Conservation (phyloP, 139 green algal species). For the Coelastrella sp. region DNA sequence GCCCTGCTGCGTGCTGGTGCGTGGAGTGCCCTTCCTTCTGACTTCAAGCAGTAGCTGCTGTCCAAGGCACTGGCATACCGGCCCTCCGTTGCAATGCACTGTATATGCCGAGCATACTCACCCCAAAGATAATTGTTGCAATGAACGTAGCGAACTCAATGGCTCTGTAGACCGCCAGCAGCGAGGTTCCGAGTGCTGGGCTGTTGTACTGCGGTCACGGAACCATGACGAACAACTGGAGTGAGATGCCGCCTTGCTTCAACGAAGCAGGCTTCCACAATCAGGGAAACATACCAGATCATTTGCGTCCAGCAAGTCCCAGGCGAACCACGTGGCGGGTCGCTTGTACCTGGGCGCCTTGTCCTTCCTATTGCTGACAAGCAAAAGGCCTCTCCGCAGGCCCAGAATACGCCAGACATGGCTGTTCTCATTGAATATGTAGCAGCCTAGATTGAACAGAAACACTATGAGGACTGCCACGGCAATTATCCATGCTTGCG, state of each 20-base stretch:
- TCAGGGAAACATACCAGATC: background rate
- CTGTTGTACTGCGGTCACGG: constrained; percentile 1
- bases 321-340: constrained; percentile 22
- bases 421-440: constrained; percentile 19
- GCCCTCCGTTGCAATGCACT: no score
- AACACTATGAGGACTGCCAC: constrained; percentile 6
- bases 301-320: constrained; percentile 25
- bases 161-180: constrained; percentile 22
- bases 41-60: background rate
- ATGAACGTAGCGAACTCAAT: constrained; percentile 13
- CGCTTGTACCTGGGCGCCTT: background rate
- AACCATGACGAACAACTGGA: background rate
- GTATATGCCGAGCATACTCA: background rate
- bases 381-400: background rate
- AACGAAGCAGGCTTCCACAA: background rate
- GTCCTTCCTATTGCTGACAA: constrained; percentile 14
- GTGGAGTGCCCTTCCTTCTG: background rate
- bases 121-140: background rate
- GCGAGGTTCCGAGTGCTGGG: background rate
- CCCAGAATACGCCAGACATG: background rate
- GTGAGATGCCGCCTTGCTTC: no score
- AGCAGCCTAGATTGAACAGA: constrained; percentile 5
- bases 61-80: no score
- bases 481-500: background rate
- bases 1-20: constrained; percentile 4